Evolutionary conservation across 1,284 basidiomycete genomes (phyloP).

Genomic region (Porodaedalea pini): DNA sequence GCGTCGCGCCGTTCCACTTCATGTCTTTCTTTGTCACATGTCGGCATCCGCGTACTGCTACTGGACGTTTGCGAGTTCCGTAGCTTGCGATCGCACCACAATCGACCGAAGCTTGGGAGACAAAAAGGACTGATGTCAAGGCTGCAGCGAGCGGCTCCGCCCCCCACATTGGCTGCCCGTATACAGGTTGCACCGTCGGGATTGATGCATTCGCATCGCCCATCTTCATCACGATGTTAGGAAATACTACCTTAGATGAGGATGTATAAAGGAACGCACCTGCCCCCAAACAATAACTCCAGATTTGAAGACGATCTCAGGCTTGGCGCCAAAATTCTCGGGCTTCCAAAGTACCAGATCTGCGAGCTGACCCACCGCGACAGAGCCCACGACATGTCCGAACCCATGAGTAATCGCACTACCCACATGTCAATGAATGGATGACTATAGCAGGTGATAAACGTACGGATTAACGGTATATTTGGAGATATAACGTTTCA

Average conservation of each 20-base stretch:
- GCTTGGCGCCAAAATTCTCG: constrained; percentile 87
- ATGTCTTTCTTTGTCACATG: constrained; percentile 81
- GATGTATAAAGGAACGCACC: constrained; percentile 39
- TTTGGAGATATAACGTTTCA: constrained; percentile 95
- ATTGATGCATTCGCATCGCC: constrained; percentile 94
- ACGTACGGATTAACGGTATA: constrained; percentile 97
- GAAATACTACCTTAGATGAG: background rate
- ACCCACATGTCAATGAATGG: constrained; percentile 5
- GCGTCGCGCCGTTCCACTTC: constrained; percentile 87
- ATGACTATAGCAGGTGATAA: constrained; percentile 10
- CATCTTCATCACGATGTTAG: constrained; percentile 53
- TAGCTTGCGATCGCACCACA: constrained; percentile 67
- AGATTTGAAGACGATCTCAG: constrained; percentile 91
- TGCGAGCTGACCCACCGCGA: constrained; percentile 81
- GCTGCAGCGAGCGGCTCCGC: constrained; percentile 70
- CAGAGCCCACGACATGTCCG: constrained; percentile 81
- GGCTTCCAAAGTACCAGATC: constrained; percentile 96
- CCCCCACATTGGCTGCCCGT: constrained; percentile 90
- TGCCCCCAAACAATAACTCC: constrained; percentile 91
- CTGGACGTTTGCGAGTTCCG: constrained; percentile 68
- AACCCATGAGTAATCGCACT: constrained; percentile 95
- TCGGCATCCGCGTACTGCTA: constrained; percentile 79
- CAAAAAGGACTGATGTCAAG: constrained; percentile 81
- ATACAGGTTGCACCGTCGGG: constrained; percentile 88
- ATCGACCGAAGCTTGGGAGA: constrained; percentile 71